These are phyloP conservation scores for Rhodotorula sp. DNA, from an alignment of 1,284 basidiomycete genomes.

Conservation along the genomic window DNA sequence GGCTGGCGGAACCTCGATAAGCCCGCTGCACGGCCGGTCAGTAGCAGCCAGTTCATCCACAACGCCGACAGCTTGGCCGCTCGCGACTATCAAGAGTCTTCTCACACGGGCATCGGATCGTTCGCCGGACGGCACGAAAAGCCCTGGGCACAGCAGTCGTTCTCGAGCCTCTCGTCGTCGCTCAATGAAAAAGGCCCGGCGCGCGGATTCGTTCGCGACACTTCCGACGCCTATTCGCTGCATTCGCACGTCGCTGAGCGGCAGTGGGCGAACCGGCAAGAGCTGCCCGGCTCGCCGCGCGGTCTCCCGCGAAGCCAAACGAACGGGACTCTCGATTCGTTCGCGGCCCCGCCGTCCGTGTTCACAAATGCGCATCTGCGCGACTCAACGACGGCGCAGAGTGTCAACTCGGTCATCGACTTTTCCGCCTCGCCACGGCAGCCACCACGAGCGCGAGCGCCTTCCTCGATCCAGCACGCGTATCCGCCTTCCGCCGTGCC, in stretches of 20 bases:
- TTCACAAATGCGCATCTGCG: not conserved
- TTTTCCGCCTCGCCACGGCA: not conserved
- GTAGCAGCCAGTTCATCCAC: not conserved
- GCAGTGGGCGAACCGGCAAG: not conserved
- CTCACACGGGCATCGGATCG: not conserved
- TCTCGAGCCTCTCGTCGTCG: not conserved
- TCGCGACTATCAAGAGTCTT: too few relatives aligned
- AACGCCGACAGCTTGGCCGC: conserved; percentile 3
- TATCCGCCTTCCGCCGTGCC: not conserved
- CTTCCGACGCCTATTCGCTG: not conserved
- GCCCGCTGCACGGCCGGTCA: not conserved
- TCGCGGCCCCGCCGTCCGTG: not conserved
- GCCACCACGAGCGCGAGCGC: not conserved
- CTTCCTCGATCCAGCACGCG: not conserved
- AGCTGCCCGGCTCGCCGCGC: conserved; percentile 7
- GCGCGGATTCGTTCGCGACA: not conserved
- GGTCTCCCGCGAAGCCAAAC: not conserved
- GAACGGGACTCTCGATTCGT: not conserved
- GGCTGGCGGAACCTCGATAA: conserved; percentile 22
- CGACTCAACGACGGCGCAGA: conserved; percentile 7
- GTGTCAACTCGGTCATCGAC: conserved; percentile 26
- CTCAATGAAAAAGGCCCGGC: not conserved
- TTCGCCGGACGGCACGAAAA: not conserved
- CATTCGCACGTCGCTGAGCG: not conserved
- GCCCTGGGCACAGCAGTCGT: conserved; percentile 12